Percentiles rank a stretch among this genome's conserved stretches.
Evolutionary conservation across 805 yeast species (phyloP).

Genomic region (Saturnispora halmiae): DNA sequence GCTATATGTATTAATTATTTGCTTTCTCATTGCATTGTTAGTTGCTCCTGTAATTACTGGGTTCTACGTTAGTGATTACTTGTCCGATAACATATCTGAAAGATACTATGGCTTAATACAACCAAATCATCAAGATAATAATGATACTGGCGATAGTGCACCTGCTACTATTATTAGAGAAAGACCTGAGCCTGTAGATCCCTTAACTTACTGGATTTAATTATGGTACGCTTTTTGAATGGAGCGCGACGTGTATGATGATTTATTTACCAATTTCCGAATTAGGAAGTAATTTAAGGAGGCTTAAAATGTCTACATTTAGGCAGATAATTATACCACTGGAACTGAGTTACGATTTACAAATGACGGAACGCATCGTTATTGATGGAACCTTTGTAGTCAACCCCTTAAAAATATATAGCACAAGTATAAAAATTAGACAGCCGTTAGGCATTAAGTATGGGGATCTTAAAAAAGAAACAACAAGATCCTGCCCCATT

Average conservation of each 20-base stretch:
- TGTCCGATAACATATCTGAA: constrained; percentile 15
- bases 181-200: constrained; percentile 21
- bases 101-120: constrained; percentile 38
- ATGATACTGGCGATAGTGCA: constrained; percentile 56
- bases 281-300: not conserved
- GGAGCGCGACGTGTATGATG: not conserved
- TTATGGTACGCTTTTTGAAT: not conserved
- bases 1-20: constrained; percentile 35
- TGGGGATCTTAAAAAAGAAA: constrained; percentile 1
- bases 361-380: no score
- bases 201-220: constrained; percentile 24
- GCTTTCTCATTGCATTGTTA: constrained; percentile 33
- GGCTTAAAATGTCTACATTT: not conserved
- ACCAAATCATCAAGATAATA: constrained; percentile 51
- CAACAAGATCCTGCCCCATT: not conserved
- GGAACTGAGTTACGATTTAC: no score
- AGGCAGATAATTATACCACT: no score
- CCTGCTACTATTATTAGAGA: constrained; percentile 35
- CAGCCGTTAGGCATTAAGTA: no score
- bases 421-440: no score
- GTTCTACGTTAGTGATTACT: constrained; percentile 6
- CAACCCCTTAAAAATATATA: no score
- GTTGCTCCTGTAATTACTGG: constrained; percentile 39
- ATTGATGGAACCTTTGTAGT: no score
- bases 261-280: not conserved